Conservation (phyloP, 768 basidiomycete genomes). For the Leucosporidium creatinivorum region DNA sequence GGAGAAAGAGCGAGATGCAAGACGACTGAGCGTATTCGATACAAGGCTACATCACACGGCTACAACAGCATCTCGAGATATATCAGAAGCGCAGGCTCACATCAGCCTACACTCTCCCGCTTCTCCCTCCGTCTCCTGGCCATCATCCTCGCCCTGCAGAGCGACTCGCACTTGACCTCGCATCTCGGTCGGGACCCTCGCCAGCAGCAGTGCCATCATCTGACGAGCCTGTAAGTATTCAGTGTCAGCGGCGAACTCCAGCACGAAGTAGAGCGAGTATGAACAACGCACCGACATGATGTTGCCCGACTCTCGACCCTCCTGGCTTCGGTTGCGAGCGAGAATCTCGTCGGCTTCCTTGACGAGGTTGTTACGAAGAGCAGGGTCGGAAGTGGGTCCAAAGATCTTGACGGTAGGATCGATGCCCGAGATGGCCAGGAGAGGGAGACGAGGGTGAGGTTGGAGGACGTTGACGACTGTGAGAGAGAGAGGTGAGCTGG, state of each 20-base stretch:
- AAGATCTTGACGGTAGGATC: constrained; percentile 34
- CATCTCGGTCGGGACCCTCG: neutral
- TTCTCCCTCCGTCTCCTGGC: neutral
- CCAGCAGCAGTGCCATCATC: neutral
- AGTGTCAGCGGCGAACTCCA: neutral
- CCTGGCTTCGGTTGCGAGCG: neutral
- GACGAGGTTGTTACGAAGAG: neutral
- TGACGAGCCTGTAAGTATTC: neutral
- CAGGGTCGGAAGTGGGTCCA: constrained; percentile 17
- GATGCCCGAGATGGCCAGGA: constrained; percentile 33
- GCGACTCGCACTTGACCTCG: no score
- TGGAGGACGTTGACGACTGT: constrained; percentile 34
- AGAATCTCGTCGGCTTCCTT: neutral
- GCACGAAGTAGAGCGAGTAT: no score
- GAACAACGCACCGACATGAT: neutral
- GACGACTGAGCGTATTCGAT: no score
- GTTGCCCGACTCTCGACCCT: neutral
- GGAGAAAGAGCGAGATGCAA: no score
- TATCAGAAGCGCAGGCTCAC: neutral
- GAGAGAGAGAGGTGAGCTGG: neutral
- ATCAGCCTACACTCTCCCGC: neutral
- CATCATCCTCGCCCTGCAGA: neutral
- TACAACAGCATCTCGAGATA: no score
- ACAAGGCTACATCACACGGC: no score
- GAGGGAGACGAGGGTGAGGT: constrained; percentile 32